Evolutionary conservation across 371 early-diverging fungal species (phyloP).

Genomic region (Cokeromyces recurvatus): DNA sequence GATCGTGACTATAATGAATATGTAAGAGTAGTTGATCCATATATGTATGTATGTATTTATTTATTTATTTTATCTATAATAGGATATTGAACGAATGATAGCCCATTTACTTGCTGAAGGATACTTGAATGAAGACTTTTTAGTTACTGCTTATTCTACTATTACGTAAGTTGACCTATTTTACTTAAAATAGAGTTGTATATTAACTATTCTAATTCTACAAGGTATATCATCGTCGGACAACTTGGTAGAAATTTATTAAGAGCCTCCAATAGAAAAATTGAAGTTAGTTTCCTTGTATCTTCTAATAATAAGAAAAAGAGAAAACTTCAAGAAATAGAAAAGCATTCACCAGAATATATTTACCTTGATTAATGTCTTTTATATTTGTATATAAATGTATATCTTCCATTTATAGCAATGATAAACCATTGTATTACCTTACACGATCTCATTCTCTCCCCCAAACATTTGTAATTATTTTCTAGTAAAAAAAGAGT

Average conservation of each 20-base stretch:
- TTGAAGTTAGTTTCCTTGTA: too few species aligned
- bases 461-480: too few species aligned
- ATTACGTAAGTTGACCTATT: conserved; percentile 13
- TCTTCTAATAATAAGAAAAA: too few species aligned
- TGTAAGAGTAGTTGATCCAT: conserved; percentile 11
- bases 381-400: too few species aligned
- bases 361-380: too few species aligned
- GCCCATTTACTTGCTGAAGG: conserved; percentile 4
- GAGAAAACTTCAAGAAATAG: too few species aligned
- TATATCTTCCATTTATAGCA: too few species aligned
- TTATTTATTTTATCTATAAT: background rate
- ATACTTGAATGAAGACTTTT: conserved; percentile 14
- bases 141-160: conserved; percentile 16
- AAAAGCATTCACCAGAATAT: too few species aligned
- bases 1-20: conserved; percentile 27
- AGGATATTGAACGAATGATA: conserved; percentile 21
- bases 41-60: background rate
- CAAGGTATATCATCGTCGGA: conserved; percentile 13
- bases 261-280: too few species aligned
- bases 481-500: too few species aligned
- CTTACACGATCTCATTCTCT: too few species aligned
- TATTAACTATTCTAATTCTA: background rate
- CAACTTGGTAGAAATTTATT: background rate
- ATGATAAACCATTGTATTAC: too few species aligned
- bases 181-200: background rate